Base-by-base conservation (phyloP, 345 rosid species). In the Euphorbia tirucalli region DNA sequence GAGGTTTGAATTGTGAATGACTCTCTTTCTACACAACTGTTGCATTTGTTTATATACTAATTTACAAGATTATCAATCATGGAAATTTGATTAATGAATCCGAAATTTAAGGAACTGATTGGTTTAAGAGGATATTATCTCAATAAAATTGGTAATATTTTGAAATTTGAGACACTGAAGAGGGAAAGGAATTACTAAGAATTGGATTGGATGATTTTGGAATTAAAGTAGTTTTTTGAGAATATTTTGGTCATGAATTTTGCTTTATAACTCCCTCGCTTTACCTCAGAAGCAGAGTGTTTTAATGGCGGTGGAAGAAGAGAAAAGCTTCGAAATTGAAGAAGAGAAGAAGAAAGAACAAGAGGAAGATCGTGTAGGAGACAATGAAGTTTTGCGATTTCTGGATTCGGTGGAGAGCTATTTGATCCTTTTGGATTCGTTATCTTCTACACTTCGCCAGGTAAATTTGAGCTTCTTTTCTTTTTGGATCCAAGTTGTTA, bases 331-430 rank as follows among this genome's bases (percentile, higher is more conserved):
- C 0, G 71, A 35, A 35, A 35, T 68, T 35, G 48, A 3, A 31
- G 8, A 10, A 19, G 59, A 69, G 55, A 35, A 55, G 52, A 13
- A 69, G 15, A 18, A 10, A 31, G 15, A 32, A 56, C 37, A 61
- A 27, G 24, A 66, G 24, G 22, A 30, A 65, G 28, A n/a, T 18
- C 37, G 31, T 61, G 74, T 24, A 55, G 82, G 46, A 67, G 82
- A 83, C 18, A 81, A 81, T 69, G 71, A 70, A 16, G 79, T 89
- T 21, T 72, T 95, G 72, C 85, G 78, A 54, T 89, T 95, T 72
- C 80, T 89, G 67, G 99, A 95, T 87, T 95, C 97, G 24, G 16
- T 83, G 71, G 99, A 95, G 57, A 72, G 64, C 30, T 95, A 95
- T 72, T 68, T 89, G 27, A 76, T 81, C 28, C 86, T 87, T 4